Conservation (phyloP, 176 grass and related monocot genomes). For the Coix lacrymajobi region DNA sequence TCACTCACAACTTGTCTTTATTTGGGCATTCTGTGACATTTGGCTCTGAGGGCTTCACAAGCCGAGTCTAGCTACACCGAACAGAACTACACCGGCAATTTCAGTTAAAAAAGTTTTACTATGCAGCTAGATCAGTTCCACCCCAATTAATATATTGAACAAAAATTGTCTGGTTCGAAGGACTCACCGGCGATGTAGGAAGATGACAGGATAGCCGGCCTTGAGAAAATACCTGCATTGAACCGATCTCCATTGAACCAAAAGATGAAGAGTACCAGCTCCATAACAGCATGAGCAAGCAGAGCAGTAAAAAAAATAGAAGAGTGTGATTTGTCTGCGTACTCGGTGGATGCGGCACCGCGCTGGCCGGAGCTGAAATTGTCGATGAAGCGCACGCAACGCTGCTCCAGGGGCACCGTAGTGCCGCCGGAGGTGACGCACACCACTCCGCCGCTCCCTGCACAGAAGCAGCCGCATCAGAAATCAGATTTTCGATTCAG, state of each 20-base stretch:
- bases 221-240: constrained; percentile 69
- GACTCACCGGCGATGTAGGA: constrained; percentile 63
- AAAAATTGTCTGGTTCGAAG: neutral
- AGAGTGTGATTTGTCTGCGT: neutral
- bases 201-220: constrained; percentile 68
- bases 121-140: neutral
- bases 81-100: neutral
- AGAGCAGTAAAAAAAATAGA: neutral
- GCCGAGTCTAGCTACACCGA: neutral
- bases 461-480: neutral
- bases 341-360: constrained; percentile 81
- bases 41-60: neutral
- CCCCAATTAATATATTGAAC: neutral
- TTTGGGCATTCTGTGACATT: neutral
- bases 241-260: neutral
- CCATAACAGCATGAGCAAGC: neutral
- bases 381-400: constrained; percentile 90
- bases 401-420: constrained; percentile 85
- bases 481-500: neutral
- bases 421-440: constrained; percentile 92
- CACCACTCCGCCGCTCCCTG: constrained; percentile 42
- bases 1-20: constrained; percentile 3
- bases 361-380: constrained; percentile 87
- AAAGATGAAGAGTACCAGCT: neutral
- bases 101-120: neutral